Conservation (phyloP, 805 yeast genomes). For the Saccharomycopsis babjevae region DNA sequence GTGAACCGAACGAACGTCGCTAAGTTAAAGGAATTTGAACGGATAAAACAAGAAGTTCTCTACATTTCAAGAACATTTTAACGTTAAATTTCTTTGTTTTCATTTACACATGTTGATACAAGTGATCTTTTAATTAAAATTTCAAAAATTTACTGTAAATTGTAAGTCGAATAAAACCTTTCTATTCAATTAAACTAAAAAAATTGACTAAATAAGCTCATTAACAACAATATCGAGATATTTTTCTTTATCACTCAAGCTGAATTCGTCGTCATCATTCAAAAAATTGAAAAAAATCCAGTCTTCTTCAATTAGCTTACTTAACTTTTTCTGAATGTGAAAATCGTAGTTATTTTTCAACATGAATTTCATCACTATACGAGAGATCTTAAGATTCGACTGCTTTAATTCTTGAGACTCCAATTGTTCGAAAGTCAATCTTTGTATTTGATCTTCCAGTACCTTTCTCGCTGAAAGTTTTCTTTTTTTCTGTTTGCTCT, state of each 20-base stretch:
- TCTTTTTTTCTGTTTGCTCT: not conserved
- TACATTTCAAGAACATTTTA: too few species aligned
- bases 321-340: constrained; percentile 5
- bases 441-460: not conserved
- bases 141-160: not conserved
- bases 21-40: too few species aligned
- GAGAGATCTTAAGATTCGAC: not conserved
- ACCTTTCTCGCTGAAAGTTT: not conserved
- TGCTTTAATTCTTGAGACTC: not conserved
- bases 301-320: constrained; percentile 6
- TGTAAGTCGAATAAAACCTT: too few species aligned
- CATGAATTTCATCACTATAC: constrained; percentile 12
- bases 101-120: too few species aligned
- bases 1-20: too few species aligned
- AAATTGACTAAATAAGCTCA: not conserved
- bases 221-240: constrained; percentile 2
- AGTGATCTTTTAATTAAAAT: not conserved
- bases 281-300: constrained; percentile 11
- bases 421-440: not conserved
- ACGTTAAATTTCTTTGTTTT: too few species aligned
- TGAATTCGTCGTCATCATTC: constrained; percentile 1
- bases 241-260: constrained; percentile 2
- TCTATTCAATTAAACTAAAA: too few species aligned
- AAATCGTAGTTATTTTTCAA: constrained; percentile 3
- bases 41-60: too few species aligned